phyloP scores from a whole-genome alignment of 2,329 filamentous ascomycete genomes.

The Aspergillus ruber region DNA sequence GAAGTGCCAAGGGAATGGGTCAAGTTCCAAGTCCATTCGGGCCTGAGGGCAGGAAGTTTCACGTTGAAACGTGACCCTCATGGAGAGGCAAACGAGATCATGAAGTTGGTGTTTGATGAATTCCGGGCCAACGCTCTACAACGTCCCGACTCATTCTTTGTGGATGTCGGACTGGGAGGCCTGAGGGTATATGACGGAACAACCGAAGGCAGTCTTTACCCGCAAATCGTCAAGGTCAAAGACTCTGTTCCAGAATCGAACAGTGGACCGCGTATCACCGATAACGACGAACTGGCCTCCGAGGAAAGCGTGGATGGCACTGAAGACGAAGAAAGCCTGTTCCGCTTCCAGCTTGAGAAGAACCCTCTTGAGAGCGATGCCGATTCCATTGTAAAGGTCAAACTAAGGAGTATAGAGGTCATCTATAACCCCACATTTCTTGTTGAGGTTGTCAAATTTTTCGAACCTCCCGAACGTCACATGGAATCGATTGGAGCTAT shows the following conservation, averaged over 20 bases:
- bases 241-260: constrained; percentile 60
- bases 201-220: constrained; percentile 81
- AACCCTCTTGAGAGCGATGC: constrained; percentile 90
- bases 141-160: constrained; percentile 81
- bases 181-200: constrained; percentile 94
- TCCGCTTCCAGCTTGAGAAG: constrained; percentile 86
- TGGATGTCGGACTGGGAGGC: constrained; percentile 83
- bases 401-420: constrained; percentile 90
- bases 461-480: constrained; percentile 89
- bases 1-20: constrained; percentile 86
- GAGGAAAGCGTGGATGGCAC: constrained; percentile 36
- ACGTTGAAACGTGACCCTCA: constrained; percentile 82
- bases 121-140: constrained; percentile 88
- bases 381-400: constrained; percentile 82
- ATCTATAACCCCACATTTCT: constrained; percentile 96
- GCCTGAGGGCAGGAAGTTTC: constrained; percentile 92
- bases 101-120: constrained; percentile 88
- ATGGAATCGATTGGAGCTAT: constrained; percentile 97
- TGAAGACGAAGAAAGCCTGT: constrained; percentile 67
- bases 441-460: constrained; percentile 87
- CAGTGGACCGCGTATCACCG: constrained; percentile 14
- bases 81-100: constrained; percentile 68
- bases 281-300: constrained; percentile 34
- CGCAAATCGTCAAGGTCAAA: constrained; percentile 94
- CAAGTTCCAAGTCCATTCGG: constrained; percentile 87